Evolutionary conservation across 2,329 filamentous ascomycete species (phyloP), one percentile per base, ranked within the genome.

Genomic region (Alternaria longipes): DNA sequence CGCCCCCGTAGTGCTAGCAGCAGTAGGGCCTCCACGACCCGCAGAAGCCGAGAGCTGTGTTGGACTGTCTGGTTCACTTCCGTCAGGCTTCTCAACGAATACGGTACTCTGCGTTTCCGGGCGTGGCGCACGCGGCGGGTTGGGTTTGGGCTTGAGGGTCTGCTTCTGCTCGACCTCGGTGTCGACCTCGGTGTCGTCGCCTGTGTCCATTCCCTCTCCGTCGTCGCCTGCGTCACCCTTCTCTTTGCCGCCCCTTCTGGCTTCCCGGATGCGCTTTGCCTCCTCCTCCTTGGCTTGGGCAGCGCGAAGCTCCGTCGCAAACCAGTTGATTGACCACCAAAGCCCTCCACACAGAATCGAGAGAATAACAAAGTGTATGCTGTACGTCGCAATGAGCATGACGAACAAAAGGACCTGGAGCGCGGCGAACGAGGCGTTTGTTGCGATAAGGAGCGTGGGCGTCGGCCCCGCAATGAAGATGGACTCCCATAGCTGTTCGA

Each of bases 281-380:
- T 85, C 83, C 68, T 84, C 82, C 69, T 84, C 79, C 69, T 81
- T 78, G 44, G 74, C 74, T 66, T 84, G 78, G 65, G 82, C 80
- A 32, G 80, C 80, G 30, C 78, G 75, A 54, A 90, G 78, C 74
- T 90, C 94, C 46, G 82, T 81, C 56, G 92, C 93, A 75, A 99
- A 98, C 95, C 95, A 99, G 85, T 98, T 98, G 81, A 98, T 94
- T 59, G 91, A 88, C 83, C 87, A 93, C 95, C 95, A 99, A 36
- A 98, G 85, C 5, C 91, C 91, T 32, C 83, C 94, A 65, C 89
- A 92, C 9, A 99, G 84, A 60, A 89, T 73, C 12, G 92, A 97
- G 6, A 99, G 86, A 59, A 94, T 84, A 65, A 93, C 78, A 74
- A 97, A 97, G 84, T 98, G 95, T 66, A 97, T 86, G 81, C 91